These are phyloP conservation scores for Lachnellula arida DNA, from an alignment of 2,329 filamentous ascomycete species.

Conservation along the genomic window DNA sequence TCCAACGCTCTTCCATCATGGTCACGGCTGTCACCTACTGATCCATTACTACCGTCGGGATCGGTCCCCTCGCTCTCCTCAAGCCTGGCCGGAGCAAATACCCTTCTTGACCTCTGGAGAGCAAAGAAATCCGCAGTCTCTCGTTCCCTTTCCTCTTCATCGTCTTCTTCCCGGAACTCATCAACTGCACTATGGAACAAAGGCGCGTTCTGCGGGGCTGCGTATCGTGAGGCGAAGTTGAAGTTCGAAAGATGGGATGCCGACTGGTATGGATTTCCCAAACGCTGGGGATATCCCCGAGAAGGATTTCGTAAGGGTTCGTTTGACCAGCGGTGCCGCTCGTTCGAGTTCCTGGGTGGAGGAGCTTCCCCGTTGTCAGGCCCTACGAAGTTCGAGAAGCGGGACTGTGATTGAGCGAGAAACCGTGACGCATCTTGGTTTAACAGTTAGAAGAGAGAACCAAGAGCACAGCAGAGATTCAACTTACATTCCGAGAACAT, in stretches of 20 bases:
- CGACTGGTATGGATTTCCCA: conserved; percentile 75
- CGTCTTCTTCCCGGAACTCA: conserved; percentile 88
- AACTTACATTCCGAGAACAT: conserved; percentile 35
- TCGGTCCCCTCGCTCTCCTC: conserved; percentile 84
- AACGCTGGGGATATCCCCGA: conserved; percentile 25
- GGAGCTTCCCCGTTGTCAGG: conserved; percentile 44
- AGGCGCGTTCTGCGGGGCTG: conserved; percentile 71
- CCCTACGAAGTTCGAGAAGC: conserved; percentile 69
- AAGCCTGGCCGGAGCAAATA: conserved; percentile 78
- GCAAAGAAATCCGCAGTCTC: conserved; percentile 95
- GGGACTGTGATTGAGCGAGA: conserved; percentile 92
- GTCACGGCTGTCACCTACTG: conserved; percentile 51
- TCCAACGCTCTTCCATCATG: conserved; percentile 39
- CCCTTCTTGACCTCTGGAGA: conserved; percentile 80
- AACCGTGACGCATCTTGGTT: conserved; percentile 81
- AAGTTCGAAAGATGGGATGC: conserved; percentile 71
- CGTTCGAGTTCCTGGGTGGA: conserved; percentile 31
- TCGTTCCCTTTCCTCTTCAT: conserved; percentile 82
- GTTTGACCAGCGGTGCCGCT: conserved; percentile 27
- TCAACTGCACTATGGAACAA: conserved; percentile 92
- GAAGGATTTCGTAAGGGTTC: conserved; percentile 23
- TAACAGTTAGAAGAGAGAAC: conserved; percentile 35
- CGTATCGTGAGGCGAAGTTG: conserved; percentile 72
- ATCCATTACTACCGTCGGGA: conserved; percentile 58
- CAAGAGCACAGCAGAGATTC: conserved; percentile 2